Evolutionary conservation across 441 rosid genomes (phyloP), one percentile per base, ranked within the genome.

Genomic region (Pelargonium fulgidum): DNA sequence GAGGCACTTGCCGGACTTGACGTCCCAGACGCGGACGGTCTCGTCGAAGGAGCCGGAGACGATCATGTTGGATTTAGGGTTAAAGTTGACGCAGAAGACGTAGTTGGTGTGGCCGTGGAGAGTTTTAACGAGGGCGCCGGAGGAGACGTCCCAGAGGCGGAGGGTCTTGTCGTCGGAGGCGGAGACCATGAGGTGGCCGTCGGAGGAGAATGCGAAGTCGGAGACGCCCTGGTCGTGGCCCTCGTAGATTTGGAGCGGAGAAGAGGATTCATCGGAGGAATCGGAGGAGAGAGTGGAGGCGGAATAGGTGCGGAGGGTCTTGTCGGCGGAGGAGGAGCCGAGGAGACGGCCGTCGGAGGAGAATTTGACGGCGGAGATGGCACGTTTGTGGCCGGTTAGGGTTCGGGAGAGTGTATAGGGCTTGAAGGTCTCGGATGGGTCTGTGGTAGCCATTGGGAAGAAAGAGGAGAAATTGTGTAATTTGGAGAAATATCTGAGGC

Each of bases 11-110:
- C 98, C 95, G 4, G 81, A 79, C 72, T 86, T 89, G 29, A 93
- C 93, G 61, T 93, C 99, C 99, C 98, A 93, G 48, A 93, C 73
- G 72, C 97, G 80, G 69, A 92, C 97, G n/a, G 98, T 90, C 75
- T 90, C 98, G 33, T 92, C 97, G 65, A 84, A 93, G 13, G 95
- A 84, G 13, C 99, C 97, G 14, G 93, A 91, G 47, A 86, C 98
- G 45, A 93, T 84, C 91, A 91, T 84, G 69, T 86, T 93, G 8
- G 94, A 86, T 24, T 89, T 92, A 0, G 95, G 96, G 68, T 91
- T 89, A 83, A 93, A 91, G 72, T 85, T 85, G 67, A 78, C 96
- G 64, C 98, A 91, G 79, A 91, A 87, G 69, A 77, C 93, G 73
- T 84, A 86, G 58, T 88, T 89, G 58, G 96, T 88, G 85, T 91